Percentiles rank a stretch among this genome's conserved stretches.
phyloP scores from a whole-genome alignment of 2,329 filamentous ascomycete species.

The Penicillium sp. region DNA sequence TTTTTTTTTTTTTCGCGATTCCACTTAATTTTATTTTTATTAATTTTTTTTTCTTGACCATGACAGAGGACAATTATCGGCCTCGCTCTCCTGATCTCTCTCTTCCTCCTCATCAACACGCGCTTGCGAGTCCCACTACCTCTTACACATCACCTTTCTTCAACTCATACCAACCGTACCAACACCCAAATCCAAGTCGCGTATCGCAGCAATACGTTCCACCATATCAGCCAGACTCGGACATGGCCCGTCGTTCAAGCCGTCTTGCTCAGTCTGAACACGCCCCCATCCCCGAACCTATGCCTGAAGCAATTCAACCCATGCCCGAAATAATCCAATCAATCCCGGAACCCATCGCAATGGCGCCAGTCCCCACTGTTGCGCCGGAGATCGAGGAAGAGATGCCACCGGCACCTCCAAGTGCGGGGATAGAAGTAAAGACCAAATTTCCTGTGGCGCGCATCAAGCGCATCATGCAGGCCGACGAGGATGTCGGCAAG shows the following conservation, averaged over 20 bases:
- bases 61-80: slow-evolving; percentile 48
- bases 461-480: slow-evolving; percentile 99
- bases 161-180: slow-evolving; percentile 7
- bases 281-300: slow-evolving; percentile 22
- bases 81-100: slow-evolving; percentile 52
- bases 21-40: slow-evolving; percentile 1
- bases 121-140: not conserved
- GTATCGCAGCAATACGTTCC: slow-evolving; percentile 37
- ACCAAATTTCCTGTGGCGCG: slow-evolving; percentile 96
- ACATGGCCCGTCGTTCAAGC: slow-evolving; percentile 45
- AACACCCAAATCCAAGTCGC: slow-evolving; percentile 11
- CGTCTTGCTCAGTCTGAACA: slow-evolving; percentile 34
- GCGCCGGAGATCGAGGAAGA: slow-evolving; percentile 1
- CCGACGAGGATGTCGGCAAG: slow-evolving; percentile 97
- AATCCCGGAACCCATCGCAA: slow-evolving; percentile 15
- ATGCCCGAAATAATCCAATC: not conserved
- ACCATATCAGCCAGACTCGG: slow-evolving; percentile 27
- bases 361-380: slow-evolving; percentile 17
- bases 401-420: slow-evolving; percentile 23
- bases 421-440: slow-evolving; percentile 68
- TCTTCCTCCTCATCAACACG: slow-evolving; percentile 34
- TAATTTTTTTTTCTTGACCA: slow-evolving; percentile 24
- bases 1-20: slow-evolving; percentile 3
- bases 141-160: slow-evolving; percentile 20
- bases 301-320: slow-evolving; percentile 1